Conservation (phyloP, 2,329 filamentous ascomycete species). For the Ploettnerulaceae sp. region DNA sequence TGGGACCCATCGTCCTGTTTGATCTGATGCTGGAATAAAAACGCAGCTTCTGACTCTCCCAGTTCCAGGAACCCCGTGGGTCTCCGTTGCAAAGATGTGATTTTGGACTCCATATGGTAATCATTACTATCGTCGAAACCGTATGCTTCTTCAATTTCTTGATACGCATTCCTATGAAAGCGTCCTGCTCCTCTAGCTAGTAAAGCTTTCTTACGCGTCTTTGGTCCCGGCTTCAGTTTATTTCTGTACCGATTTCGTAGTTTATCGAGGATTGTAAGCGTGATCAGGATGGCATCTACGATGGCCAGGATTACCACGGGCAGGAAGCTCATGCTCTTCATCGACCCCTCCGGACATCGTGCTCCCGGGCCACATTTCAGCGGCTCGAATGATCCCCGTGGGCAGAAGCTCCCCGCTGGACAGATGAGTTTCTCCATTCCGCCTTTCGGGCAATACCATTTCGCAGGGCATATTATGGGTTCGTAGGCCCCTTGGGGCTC, state of each 20-base stretch:
- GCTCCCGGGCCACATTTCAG: constrained; percentile 45
- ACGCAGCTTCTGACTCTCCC: constrained; percentile 14
- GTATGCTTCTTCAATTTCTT: constrained; percentile 16
- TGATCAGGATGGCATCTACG: constrained; percentile 40
- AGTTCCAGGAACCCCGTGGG: constrained; percentile 24
- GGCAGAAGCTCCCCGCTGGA: constrained; percentile 47
- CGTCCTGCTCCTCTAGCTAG: constrained; percentile 6
- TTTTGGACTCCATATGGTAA: constrained; percentile 17
- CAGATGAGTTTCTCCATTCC: constrained; percentile 28
- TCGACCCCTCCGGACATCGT: constrained; percentile 42
- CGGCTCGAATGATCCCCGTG: constrained; percentile 43
- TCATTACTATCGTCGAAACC: constrained; percentile 8
- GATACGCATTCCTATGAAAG: constrained; percentile 13
- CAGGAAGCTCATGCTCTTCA: constrained; percentile 40
- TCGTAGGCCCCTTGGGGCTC: constrained; percentile 10
- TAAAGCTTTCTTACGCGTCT: neutral
- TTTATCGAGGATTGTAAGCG: constrained; percentile 35
- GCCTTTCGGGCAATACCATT: constrained; percentile 38
- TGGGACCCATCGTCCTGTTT: constrained; percentile 9
- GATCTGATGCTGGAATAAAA: constrained; percentile 15
- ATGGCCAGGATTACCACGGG: constrained; percentile 41
- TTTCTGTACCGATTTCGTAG: constrained; percentile 37
- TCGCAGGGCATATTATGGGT: constrained; percentile 9
- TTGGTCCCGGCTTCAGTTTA: constrained; percentile 7
- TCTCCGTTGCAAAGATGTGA: constrained; percentile 8